Percentiles rank a stretch among this genome's conserved stretches.
Evolutionary conservation across 2,329 filamentous ascomycete genomes (phyloP).

Genomic region (Endocalyx cinctus): DNA sequence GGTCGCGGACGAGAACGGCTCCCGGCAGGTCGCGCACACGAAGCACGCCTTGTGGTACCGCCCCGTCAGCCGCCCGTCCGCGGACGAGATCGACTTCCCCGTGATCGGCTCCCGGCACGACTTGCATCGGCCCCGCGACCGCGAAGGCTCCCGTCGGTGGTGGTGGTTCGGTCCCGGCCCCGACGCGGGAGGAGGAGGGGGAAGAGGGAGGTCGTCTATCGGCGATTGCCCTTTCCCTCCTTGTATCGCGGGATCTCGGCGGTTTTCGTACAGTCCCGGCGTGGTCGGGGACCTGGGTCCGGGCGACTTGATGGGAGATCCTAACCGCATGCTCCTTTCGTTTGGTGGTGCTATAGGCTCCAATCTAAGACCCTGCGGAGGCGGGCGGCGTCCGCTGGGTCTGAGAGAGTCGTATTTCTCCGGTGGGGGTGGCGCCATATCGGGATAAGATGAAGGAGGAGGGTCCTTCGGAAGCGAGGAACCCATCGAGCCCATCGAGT

Average conservation of each 20-base stretch:
- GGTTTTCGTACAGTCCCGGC: slow-evolving; percentile 14
- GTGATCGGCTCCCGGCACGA: slow-evolving; percentile 74
- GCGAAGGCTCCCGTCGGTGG: slow-evolving; percentile 37
- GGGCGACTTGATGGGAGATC: slow-evolving; percentile 18
- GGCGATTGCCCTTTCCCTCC: slow-evolving; percentile 20
- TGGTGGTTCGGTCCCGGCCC: too few species aligned
- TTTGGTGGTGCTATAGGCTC: slow-evolving; percentile 26
- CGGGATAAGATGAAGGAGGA: slow-evolving; percentile 15
- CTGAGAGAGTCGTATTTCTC: slow-evolving; percentile 6
- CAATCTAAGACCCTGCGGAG: slow-evolving; percentile 19
- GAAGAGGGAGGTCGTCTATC: too few species aligned
- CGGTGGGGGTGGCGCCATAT: slow-evolving; percentile 12
- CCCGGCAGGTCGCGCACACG: slow-evolving; percentile 77
- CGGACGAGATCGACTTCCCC: slow-evolving; percentile 90
- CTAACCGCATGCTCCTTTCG: slow-evolving; percentile 10
- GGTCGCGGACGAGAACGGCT: slow-evolving; percentile 78
- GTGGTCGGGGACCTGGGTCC: slow-evolving; percentile 15
- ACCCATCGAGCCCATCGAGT: slow-evolving; percentile 40
- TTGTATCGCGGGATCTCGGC: slow-evolving; percentile 17
- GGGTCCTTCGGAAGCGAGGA: slow-evolving; percentile 27
- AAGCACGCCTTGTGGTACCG: slow-evolving; percentile 96
- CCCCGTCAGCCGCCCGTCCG: slow-evolving; percentile 85
- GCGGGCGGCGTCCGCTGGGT: slow-evolving; percentile 5
- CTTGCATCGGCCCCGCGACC: slow-evolving; percentile 72
- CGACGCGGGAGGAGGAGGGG: slow-evolving; percentile 24